Percentiles rank a stretch among this genome's conserved stretches.
Evolutionary conservation across 176 grass and related monocot genomes (phyloP).

Genomic region (Melocanna baccifera): DNA sequence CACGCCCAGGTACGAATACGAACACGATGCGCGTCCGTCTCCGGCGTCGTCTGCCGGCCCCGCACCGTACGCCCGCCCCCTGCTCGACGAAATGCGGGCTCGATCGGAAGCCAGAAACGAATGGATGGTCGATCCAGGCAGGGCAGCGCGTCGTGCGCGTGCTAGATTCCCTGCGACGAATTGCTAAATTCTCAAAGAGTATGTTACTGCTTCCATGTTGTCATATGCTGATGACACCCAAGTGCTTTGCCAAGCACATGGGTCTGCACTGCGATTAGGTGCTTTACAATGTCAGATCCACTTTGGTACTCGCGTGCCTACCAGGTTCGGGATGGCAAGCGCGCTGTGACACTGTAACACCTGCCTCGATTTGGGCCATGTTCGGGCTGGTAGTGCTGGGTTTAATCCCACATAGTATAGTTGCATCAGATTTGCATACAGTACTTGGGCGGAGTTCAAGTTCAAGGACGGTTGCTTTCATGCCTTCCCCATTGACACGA

Average conservation of each 20-base stretch:
- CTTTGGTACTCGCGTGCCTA: background rate
- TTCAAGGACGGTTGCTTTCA: background rate
- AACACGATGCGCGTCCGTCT: background rate
- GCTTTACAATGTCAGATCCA: background rate
- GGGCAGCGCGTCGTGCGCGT: background rate
- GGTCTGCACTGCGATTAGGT: background rate
- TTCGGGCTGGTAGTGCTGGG: background rate
- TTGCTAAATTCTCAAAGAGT: background rate
- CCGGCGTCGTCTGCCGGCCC: background rate
- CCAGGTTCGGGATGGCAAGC: too few relatives aligned
- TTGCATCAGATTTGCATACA: background rate
- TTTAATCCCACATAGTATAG: background rate
- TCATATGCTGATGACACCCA: background rate
- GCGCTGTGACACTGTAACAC: background rate
- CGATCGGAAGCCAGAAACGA: background rate
- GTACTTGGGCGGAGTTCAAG: background rate
- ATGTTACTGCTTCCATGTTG: background rate
- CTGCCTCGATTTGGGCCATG: background rate
- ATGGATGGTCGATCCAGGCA: background rate
- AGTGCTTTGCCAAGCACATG: background rate
- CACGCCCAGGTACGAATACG: constrained; percentile 58
- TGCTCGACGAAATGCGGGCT: constrained; percentile 38
- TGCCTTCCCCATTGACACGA: background rate
- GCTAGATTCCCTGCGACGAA: background rate
- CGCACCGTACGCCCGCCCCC: background rate